A percentile compares a stretch with the other conserved stretches of the same genome.
Evolutionary conservation across 2,329 filamentous ascomycete species (phyloP).

Genomic region (Fusarium palustre): DNA sequence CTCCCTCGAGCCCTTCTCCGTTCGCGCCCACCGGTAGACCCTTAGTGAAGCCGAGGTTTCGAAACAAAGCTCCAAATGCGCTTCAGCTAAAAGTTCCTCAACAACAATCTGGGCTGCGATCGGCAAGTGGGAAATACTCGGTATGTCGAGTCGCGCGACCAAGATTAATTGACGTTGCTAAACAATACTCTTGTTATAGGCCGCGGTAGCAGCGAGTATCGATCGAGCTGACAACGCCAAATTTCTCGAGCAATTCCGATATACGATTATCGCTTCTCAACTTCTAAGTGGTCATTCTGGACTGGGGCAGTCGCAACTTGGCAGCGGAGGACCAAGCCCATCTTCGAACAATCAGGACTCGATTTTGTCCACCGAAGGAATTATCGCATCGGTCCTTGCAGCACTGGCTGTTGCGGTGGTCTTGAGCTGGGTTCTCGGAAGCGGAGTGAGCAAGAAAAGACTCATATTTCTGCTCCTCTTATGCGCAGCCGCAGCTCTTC

Average conservation of each 20-base stretch:
- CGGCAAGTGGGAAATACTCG: slow-evolving; percentile 63
- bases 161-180: slow-evolving; percentile 7
- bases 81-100: slow-evolving; percentile 57
- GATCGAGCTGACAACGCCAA: slow-evolving; percentile 82
- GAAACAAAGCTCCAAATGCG: slow-evolving; percentile 59
- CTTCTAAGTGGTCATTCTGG: slow-evolving; percentile 79
- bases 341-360: slow-evolving; percentile 43
- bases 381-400: slow-evolving; percentile 60
- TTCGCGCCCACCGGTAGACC: slow-evolving; percentile 70
- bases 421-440: slow-evolving; percentile 75
- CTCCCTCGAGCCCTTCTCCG: slow-evolving; percentile 60
- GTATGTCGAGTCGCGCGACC: slow-evolving; percentile 53
- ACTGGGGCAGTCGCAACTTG: slow-evolving; percentile 49
- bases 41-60: slow-evolving; percentile 65
- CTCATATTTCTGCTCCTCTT: slow-evolving; percentile 61
- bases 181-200: slow-evolving; percentile 57
- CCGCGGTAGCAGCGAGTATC: slow-evolving; percentile 77
- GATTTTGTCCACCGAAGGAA: slow-evolving; percentile 57
- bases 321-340: slow-evolving; percentile 30
- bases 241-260: slow-evolving; percentile 93
- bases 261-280: slow-evolving; percentile 92
- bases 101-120: slow-evolving; percentile 55
- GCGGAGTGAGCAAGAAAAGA: slow-evolving; percentile 68
- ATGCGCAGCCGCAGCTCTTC: slow-evolving; percentile 65
- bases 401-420: slow-evolving; percentile 77